These are phyloP conservation scores for Lasiosphaeriaceae sp. DNA, from an alignment of 495 filamentous ascomycete species.

Conservation along the genomic window DNA sequence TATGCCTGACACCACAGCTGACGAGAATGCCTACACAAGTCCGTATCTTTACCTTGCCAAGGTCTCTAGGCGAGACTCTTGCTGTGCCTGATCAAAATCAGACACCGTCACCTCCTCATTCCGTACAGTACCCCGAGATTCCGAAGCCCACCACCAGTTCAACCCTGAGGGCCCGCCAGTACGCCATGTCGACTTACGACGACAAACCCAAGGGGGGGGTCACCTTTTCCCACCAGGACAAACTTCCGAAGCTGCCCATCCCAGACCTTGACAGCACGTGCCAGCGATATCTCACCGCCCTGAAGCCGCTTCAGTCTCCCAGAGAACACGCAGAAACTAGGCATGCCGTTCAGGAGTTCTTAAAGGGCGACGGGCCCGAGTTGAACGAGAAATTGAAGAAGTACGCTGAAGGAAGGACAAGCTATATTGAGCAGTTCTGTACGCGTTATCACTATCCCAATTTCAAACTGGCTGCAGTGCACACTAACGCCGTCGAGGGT, in stretches of 20 bases:
- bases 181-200: slow-evolving; percentile 32
- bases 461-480: slow-evolving; percentile 5
- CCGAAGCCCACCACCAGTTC: slow-evolving; percentile 27
- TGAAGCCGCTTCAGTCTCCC: slow-evolving; percentile 73
- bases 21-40: slow-evolving; percentile 51
- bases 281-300: slow-evolving; percentile 72
- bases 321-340: slow-evolving; percentile 83
- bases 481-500: slow-evolving; percentile 59
- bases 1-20: slow-evolving; percentile 57
- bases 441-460: slow-evolving; percentile 35
- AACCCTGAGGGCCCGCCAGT: slow-evolving; percentile 22
- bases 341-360: slow-evolving; percentile 78
- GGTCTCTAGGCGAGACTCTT: slow-evolving; percentile 66
- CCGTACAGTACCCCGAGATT: slow-evolving; percentile 26
- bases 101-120: slow-evolving; percentile 21
- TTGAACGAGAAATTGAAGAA: slow-evolving; percentile 86
- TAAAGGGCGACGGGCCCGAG: slow-evolving; percentile 76
- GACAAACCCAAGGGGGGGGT: slow-evolving; percentile 57
- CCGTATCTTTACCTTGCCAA: slow-evolving; percentile 62
- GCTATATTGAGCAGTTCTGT: slow-evolving; percentile 99
- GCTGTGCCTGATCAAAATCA: slow-evolving; percentile 34
- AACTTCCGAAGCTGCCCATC: slow-evolving; percentile 87
- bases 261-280: slow-evolving; percentile 83
- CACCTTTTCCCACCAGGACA: slow-evolving; percentile 86
- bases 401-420: slow-evolving; percentile 89